Percentiles rank a stretch among this genome's conserved stretches.
These are phyloP conservation scores for Debaryomycetaceae sp. DNA, from an alignment of 1,139 yeast genomes.

Conservation along the genomic window DNA sequence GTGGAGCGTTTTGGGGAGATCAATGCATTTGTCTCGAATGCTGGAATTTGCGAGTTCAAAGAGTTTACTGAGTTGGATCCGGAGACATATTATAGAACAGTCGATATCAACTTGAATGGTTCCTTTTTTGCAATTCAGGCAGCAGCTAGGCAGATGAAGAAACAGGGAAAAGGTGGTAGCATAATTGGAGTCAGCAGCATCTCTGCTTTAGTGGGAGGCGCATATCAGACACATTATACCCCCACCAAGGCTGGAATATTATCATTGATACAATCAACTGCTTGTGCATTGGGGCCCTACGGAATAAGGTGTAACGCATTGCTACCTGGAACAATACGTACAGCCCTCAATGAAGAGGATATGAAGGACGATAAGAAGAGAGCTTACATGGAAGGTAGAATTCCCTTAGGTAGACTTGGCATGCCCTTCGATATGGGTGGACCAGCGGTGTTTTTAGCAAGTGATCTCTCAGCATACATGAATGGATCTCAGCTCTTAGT, in stretches of 20 bases:
- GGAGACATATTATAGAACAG: constrained; percentile 24
- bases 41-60: constrained; percentile 34
- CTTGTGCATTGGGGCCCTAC: constrained; percentile 38
- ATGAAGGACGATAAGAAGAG: constrained; percentile 27
- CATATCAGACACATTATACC: constrained; percentile 38
- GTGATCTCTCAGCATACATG: constrained; percentile 39
- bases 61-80: constrained; percentile 27
- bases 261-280: constrained; percentile 41
- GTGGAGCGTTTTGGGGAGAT: constrained; percentile 31
- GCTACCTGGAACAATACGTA: constrained; percentile 42
- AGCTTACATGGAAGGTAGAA: constrained; percentile 33
- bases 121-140: constrained; percentile 44
- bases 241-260: constrained; percentile 49
- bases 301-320: constrained; percentile 41
- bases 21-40: constrained; percentile 35
- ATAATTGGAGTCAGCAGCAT: constrained; percentile 40
- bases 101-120: constrained; percentile 40
- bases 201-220: constrained; percentile 40
- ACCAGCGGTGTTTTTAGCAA: constrained; percentile 44
- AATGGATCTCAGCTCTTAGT: constrained; percentile 45
- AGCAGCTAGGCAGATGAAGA: constrained; percentile 41
- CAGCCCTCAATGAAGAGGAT: constrained; percentile 37
- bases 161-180: constrained; percentile 46
- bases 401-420: constrained; percentile 47
- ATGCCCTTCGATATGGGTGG: constrained; percentile 43